phyloP scores from a whole-genome alignment of 495 filamentous ascomycete species.

The Sordaria brevicollis region DNA sequence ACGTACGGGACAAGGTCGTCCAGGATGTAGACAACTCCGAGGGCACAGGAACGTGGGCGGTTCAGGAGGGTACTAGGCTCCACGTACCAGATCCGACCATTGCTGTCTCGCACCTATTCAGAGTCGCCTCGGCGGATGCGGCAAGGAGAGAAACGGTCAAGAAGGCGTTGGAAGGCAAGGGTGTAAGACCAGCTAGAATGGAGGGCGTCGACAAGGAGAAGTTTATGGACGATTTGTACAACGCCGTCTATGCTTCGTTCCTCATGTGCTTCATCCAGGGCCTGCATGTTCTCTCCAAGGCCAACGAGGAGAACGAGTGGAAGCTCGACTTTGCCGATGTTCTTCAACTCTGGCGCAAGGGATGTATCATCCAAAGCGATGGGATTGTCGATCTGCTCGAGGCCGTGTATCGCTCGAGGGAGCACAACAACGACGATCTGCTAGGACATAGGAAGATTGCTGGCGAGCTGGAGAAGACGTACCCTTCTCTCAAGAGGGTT shows the following conservation, averaged over 20 bases:
- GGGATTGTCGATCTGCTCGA: slow-evolving; percentile 52
- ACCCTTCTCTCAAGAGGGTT: slow-evolving; percentile 43
- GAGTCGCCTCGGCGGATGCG: slow-evolving; percentile 54
- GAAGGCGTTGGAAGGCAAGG: slow-evolving; percentile 17
- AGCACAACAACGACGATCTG: slow-evolving; percentile 26
- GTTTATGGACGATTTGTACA: slow-evolving; percentile 50
- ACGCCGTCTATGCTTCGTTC: slow-evolving; percentile 53
- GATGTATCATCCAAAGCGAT: slow-evolving; percentile 67
- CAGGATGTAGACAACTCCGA: slow-evolving; percentile 60
- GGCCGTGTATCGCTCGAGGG: slow-evolving; percentile 16
- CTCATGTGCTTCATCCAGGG: slow-evolving; percentile 58
- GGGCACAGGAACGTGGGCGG: slow-evolving; percentile 58
- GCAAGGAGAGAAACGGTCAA: slow-evolving; percentile 40
- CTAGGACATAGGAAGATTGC: slow-evolving; percentile 40
- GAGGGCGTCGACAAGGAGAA: slow-evolving; percentile 30
- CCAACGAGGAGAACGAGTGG: slow-evolving; percentile 53
- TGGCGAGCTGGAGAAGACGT: slow-evolving; percentile 42
- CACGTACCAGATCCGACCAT: slow-evolving; percentile 60
- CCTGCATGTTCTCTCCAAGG: slow-evolving; percentile 52
- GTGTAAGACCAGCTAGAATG: neutral
- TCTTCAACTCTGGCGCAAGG: slow-evolving; percentile 60
- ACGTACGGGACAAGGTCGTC: slow-evolving; percentile 66
- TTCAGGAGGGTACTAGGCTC: slow-evolving; percentile 48
- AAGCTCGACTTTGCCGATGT: slow-evolving; percentile 47
- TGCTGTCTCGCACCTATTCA: slow-evolving; percentile 52